Evolutionary conservation across 2,329 filamentous ascomycete genomes (phyloP).

Genomic region (Claviceps cyperi): DNA sequence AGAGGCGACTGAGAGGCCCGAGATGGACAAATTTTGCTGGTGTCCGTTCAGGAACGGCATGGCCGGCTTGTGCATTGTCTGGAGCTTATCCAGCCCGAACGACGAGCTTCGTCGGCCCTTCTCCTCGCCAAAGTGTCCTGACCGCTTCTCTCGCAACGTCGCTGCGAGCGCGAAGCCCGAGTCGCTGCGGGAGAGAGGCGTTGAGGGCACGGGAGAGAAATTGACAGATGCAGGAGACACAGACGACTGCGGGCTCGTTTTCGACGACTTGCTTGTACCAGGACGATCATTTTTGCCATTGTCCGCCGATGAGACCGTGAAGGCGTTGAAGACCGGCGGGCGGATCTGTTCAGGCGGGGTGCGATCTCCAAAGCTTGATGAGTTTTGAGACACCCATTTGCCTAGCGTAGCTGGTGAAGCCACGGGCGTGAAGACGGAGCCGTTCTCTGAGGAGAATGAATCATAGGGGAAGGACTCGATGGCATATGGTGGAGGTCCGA

Average conservation of each 20-base stretch:
- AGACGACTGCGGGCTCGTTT: slow-evolving; percentile 47
- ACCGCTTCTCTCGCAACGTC: slow-evolving; percentile 84
- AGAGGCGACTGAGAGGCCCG: slow-evolving; percentile 45
- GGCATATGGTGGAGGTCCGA: slow-evolving; percentile 84
- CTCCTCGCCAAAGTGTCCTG: slow-evolving; percentile 73
- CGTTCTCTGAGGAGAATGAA: slow-evolving; percentile 76
- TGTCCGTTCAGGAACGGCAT: slow-evolving; percentile 59
- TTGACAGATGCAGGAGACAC: slow-evolving; percentile 64
- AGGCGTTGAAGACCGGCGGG: slow-evolving; percentile 78
- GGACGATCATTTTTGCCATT: slow-evolving; percentile 58
- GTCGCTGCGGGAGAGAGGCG: slow-evolving; percentile 76
- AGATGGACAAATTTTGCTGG: slow-evolving; percentile 43
- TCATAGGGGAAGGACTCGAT: slow-evolving; percentile 87
- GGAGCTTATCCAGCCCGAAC: slow-evolving; percentile 63
- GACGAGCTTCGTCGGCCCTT: slow-evolving; percentile 82
- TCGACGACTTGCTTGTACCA: slow-evolving; percentile 53
- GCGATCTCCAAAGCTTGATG: slow-evolving; percentile 66
- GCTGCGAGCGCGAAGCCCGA: slow-evolving; percentile 79
- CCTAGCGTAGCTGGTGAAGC: slow-evolving; percentile 59
- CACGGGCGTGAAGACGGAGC: slow-evolving; percentile 60
- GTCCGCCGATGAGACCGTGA: slow-evolving; percentile 61
- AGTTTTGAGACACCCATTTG: slow-evolving; percentile 81
- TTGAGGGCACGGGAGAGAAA: slow-evolving; percentile 63
- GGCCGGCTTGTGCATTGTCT: slow-evolving; percentile 53
- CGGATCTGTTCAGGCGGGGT: slow-evolving; percentile 35